phyloP scores from a whole-genome alignment of 306 rosid genomes.

The barrel medic (Medicago truncatula) region MtrunA17r5.0-ANR NC_053043.1:19517001-19517500 shows the following conservation, averaged over 20 bases:
- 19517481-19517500: too few species aligned
- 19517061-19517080: background rate
- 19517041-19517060: background rate
- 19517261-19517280: background rate
- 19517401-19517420: background rate
- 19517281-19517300: background rate
- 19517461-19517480: background rate
- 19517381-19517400: background rate
- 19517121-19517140: background rate
- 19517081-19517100: background rate
- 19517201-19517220: background rate
- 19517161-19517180: background rate
- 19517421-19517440: background rate
- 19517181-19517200: background rate
- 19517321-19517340: background rate
- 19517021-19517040: background rate
- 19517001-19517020: background rate
- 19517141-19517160: background rate
- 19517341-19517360: background rate
- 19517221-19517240: constrained; percentile 13
- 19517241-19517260: background rate
- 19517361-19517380: background rate
- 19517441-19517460: background rate
- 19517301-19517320: background rate
- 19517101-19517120: background rate